phyloP scores from a whole-genome alignment of 441 rosid species.

The Brassica hybrid region DNA sequence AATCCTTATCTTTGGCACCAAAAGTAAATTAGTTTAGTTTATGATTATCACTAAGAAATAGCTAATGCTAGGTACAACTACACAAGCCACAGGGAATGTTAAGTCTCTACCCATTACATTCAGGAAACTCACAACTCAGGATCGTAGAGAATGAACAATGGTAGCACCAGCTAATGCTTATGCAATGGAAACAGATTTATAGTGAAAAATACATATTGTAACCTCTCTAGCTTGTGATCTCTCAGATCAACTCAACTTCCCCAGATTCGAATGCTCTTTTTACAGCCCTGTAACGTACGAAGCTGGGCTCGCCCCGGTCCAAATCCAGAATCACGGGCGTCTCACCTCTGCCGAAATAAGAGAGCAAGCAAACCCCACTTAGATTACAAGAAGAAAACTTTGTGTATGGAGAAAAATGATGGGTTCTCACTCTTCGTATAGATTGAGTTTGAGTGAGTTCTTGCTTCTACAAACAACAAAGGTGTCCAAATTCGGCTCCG shows the following conservation, averaged over 20 bases:
- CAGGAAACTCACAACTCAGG: constrained; percentile 3
- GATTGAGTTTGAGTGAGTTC: constrained; percentile 48
- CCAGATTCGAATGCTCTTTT: constrained; percentile 40
- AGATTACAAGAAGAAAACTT: background rate
- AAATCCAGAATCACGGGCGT: constrained; percentile 32
- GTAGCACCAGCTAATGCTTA: background rate
- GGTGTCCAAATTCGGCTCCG: constrained; percentile 66
- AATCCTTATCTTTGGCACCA: background rate
- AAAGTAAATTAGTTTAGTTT: background rate
- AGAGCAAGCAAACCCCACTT: constrained; percentile 13
- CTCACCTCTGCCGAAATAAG: constrained; percentile 35
- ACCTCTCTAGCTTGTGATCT: constrained; percentile 9
- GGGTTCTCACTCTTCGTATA: constrained; percentile 49
- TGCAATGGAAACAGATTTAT: too few species aligned
- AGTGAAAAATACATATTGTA: background rate
- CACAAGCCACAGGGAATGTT: background rate
- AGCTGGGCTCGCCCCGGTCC: constrained; percentile 42
- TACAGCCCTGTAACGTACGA: constrained; percentile 43
- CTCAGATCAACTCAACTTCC: constrained; percentile 40
- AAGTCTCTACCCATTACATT: constrained; percentile 1
- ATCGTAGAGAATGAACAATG: background rate
- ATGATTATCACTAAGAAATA: background rate
- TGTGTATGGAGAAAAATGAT: background rate
- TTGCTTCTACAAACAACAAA: constrained; percentile 74
- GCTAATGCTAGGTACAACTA: background rate